These are phyloP conservation scores for Lotmaria passim DNA, from an alignment of 208 protist genomes.

Conservation along the genomic window DNA sequence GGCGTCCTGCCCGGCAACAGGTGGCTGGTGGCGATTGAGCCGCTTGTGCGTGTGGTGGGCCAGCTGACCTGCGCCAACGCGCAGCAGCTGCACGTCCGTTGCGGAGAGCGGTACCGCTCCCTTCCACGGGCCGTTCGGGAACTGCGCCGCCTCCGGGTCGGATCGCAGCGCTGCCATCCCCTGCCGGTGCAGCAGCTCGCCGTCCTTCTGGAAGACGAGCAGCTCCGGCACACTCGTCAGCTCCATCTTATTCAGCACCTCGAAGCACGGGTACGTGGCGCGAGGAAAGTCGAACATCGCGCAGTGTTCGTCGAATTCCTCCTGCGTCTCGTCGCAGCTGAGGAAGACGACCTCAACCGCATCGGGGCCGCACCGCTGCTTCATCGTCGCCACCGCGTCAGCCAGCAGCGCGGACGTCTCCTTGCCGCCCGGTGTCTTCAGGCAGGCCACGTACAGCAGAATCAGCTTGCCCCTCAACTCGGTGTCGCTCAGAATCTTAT, in stretches of 20 bases:
- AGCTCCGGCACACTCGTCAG: slow-evolving; percentile 44
- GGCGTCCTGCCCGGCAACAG: slow-evolving; percentile 13
- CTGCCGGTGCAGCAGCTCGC: slow-evolving; percentile 53
- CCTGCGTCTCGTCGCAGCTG: slow-evolving; percentile 47
- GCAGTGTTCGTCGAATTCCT: slow-evolving; percentile 48
- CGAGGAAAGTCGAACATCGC: slow-evolving; percentile 51
- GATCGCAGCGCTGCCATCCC: slow-evolving; percentile 57
- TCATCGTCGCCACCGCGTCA: slow-evolving; percentile 33
- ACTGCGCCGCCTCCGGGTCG: slow-evolving; percentile 56
- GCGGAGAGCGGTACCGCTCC: slow-evolving; percentile 47
- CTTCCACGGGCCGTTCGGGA: slow-evolving; percentile 55
- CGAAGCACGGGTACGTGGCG: slow-evolving; percentile 46
- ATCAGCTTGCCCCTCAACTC: slow-evolving; percentile 49
- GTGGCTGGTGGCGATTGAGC: slow-evolving; percentile 21
- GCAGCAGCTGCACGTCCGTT: slow-evolving; percentile 60
- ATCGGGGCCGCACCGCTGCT: slow-evolving; percentile 1
- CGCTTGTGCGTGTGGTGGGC: slow-evolving; percentile 71
- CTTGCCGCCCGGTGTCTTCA: slow-evolving; percentile 23
- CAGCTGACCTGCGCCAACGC: slow-evolving; percentile 41
- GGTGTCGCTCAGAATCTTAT: slow-evolving; percentile 37
- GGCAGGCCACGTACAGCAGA: slow-evolving; percentile 50
- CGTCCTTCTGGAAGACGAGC: slow-evolving; percentile 58
- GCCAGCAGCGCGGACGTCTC: slow-evolving; percentile 45
- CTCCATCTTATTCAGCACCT: slow-evolving; percentile 38
- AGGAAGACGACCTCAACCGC: slow-evolving; percentile 60